These are phyloP conservation scores for Sporobolomyces pararoseus DNA, from an alignment of 768 basidiomycete species.

Conservation along the genomic window DNA sequence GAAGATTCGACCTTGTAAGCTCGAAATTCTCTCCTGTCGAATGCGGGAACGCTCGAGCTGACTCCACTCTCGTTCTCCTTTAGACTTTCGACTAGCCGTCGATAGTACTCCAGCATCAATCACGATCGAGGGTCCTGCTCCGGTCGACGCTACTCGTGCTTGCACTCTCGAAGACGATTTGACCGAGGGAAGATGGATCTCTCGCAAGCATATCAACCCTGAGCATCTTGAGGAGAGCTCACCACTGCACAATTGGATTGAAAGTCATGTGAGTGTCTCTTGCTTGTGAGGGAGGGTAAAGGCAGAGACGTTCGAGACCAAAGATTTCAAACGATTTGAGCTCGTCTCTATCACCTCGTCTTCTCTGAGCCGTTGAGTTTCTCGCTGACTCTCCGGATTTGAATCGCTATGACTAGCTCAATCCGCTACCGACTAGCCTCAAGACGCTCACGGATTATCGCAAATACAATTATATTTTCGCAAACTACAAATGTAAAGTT, in stretches of 20 bases:
- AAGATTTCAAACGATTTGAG: no score
- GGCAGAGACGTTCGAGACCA: no score
- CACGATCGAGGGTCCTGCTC: conserved; percentile 6
- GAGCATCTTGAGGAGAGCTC: conserved; percentile 2
- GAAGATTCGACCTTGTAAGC: conserved; percentile 20
- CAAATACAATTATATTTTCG: conserved; percentile 12
- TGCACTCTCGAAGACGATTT: conserved; percentile 17
- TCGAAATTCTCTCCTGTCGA: no score
- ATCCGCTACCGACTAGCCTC: not conserved
- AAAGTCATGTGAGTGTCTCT: no score
- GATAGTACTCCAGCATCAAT: no score
- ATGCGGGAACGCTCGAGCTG: not conserved
- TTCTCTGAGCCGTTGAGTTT: no score
- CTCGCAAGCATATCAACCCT: conserved; percentile 6
- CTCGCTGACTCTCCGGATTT: no score
- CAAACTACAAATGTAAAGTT: conserved; percentile 17
- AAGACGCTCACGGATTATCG: conserved; percentile 16
- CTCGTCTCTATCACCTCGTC: no score
- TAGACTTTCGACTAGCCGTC: not conserved
- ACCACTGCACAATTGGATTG: conserved; percentile 16
- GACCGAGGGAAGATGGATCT: conserved; percentile 21
- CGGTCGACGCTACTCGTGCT: not conserved
- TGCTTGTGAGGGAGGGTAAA: no score
- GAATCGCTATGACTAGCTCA: no score
- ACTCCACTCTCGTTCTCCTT: conserved; percentile 13